A percentile compares a stretch with the other conserved stretches of the same genome.
phyloP scores from a whole-genome alignment of 495 filamentous ascomycete species.

The Aspergillus ostianus region DNA sequence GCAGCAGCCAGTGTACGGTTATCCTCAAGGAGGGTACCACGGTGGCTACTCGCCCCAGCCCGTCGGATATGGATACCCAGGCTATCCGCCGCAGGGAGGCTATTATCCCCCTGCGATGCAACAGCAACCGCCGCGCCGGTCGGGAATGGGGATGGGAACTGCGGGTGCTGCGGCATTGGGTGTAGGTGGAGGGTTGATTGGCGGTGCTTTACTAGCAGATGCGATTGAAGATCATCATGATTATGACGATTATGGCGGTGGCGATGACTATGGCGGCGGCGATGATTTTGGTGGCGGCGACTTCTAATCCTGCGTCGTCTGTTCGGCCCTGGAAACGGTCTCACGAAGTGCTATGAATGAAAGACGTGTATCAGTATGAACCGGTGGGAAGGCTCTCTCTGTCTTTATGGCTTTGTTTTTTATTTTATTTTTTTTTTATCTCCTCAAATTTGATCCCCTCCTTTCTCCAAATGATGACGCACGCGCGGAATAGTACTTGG shows the following conservation, averaged over 20 bases:
- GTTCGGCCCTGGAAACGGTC: neutral
- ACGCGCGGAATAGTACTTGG: neutral
- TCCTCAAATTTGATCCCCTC: neutral
- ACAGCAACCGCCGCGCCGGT: slow-evolving; percentile 32
- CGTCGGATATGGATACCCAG: slow-evolving; percentile 35
- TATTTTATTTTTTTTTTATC: neutral
- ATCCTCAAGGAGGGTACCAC: slow-evolving; percentile 28
- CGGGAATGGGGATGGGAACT: slow-evolving; percentile 64
- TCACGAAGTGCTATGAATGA: neutral
- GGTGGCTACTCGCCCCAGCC: slow-evolving; percentile 42
- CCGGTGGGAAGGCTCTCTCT: neutral
- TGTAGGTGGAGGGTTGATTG: slow-evolving; percentile 72
- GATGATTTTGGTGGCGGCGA: slow-evolving; percentile 45
- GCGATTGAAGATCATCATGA: slow-evolving; percentile 60
- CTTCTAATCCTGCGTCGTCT: slow-evolving; percentile 2
- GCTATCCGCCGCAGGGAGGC: slow-evolving; percentile 36
- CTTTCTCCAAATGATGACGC: neutral
- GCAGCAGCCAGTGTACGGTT: slow-evolving; percentile 29
- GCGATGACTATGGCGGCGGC: slow-evolving; percentile 48
- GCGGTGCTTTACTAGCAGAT: slow-evolving; percentile 66
- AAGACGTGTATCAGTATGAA: neutral
- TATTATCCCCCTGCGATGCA: slow-evolving; percentile 35
- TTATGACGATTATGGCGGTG: slow-evolving; percentile 36
- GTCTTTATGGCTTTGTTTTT: neutral
- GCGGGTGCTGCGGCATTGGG: slow-evolving; percentile 73